Evolutionary conservation across 345 rosid species (phyloP).

Genomic region (Populus ilicifolia): DNA sequence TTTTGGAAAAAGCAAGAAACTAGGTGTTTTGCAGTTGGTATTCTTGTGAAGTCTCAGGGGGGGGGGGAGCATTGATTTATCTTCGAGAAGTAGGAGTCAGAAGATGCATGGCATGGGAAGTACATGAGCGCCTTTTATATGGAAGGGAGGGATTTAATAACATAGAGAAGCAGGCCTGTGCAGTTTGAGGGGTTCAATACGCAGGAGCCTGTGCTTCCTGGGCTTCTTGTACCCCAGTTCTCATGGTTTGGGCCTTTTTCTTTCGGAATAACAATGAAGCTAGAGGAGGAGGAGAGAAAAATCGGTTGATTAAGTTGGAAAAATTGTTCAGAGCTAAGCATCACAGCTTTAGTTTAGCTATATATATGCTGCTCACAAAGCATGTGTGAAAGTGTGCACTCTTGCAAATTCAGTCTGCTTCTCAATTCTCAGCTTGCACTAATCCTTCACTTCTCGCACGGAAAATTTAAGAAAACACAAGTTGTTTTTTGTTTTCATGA

Average conservation of each 20-base stretch:
- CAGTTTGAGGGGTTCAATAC: background rate
- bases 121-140: background rate
- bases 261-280: background rate
- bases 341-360: too few species aligned
- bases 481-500: too few species aligned
- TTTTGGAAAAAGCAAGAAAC: background rate
- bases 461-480: background rate
- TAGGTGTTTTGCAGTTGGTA: conserved; percentile 11
- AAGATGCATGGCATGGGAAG: conserved; percentile 34
- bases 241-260: background rate
- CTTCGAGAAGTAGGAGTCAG: conserved; percentile 7
- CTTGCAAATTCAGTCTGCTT: background rate
- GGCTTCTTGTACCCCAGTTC: too few species aligned
- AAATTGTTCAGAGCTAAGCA: too few species aligned
- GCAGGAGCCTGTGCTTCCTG: background rate
- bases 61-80: conserved; percentile 7
- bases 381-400: background rate
- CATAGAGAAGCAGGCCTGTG: background rate
- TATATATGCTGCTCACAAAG: too few species aligned
- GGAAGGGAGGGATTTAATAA: background rate
- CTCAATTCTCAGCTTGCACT: background rate
- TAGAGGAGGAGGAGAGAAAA: too few species aligned
- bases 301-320: too few species aligned
- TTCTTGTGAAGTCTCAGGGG: conserved; percentile 34
- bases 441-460: background rate